These are phyloP conservation scores for Wickerhamiella brachini DNA, from an alignment of 805 yeast genomes.

Conservation along the genomic window DNA sequence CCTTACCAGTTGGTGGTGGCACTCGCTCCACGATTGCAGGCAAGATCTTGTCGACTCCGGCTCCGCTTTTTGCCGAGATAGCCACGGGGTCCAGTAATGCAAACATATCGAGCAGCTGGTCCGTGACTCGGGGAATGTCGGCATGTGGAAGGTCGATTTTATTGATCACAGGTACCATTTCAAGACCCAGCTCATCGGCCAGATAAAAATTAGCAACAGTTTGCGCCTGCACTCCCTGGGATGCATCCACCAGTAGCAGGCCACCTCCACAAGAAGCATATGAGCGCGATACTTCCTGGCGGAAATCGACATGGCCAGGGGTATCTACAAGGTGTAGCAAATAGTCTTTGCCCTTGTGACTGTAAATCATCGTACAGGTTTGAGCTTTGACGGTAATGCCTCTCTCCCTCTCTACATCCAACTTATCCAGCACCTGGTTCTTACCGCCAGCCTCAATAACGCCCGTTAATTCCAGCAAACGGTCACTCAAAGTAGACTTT, in stretches of 20 bases:
- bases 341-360: constrained; percentile 54
- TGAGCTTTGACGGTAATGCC: constrained; percentile 97
- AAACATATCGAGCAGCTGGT: constrained; percentile 73
- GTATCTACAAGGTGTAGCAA: constrained; percentile 86
- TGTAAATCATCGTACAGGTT: constrained; percentile 86
- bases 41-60: constrained; percentile 60
- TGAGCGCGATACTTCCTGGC: constrained; percentile 85
- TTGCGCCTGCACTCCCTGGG: constrained; percentile 95
- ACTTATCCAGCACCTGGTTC: constrained; percentile 75
- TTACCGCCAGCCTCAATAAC: constrained; percentile 66
- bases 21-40: constrained; percentile 72
- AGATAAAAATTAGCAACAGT: constrained; percentile 94
- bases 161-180: constrained; percentile 77
- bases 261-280: constrained; percentile 97
- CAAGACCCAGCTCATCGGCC: constrained; percentile 74
- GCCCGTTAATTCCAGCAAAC: constrained; percentile 76
- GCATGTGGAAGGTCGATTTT: constrained; percentile 85
- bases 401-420: constrained; percentile 90
- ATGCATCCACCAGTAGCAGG: constrained; percentile 75
- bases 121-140: constrained; percentile 63
- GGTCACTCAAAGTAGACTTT: constrained; percentile 66
- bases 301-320: constrained; percentile 94
- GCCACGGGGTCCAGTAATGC: constrained; percentile 56
- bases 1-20: constrained; percentile 60
- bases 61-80: constrained; percentile 86